A percentile compares a stretch with the other conserved stretches of the same genome.
Evolutionary conservation across 2,329 filamentous ascomycete genomes (phyloP).

Genomic region (Colletotrichum destructivum): DNA sequence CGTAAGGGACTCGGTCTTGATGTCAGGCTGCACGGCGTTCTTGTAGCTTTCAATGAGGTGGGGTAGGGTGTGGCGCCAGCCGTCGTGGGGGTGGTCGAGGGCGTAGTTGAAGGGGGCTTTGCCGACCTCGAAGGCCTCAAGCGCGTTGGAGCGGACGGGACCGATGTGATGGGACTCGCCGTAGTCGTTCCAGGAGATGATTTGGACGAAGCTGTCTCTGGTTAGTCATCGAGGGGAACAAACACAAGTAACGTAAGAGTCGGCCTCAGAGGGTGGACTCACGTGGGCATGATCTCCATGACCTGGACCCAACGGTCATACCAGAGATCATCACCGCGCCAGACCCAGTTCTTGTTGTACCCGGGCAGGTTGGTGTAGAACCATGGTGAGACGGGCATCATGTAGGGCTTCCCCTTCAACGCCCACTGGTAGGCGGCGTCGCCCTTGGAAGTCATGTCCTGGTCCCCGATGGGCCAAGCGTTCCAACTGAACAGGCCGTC

Average conservation of each 20-base stretch:
- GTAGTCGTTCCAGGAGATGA: conserved; percentile 69
- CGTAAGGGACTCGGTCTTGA: conserved; percentile 48
- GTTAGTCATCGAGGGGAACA: conserved; percentile 43
- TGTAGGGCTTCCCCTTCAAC: conserved; percentile 50
- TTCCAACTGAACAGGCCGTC: conserved; percentile 57
- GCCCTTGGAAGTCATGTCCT: conserved; percentile 39
- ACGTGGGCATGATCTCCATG: conserved; percentile 68
- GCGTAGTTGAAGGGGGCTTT: conserved; percentile 64
- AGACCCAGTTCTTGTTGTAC: conserved; percentile 75
- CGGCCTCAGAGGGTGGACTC: conserved; percentile 48
- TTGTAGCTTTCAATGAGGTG: conserved; percentile 67
- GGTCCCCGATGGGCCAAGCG: conserved; percentile 53
- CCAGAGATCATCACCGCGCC: conserved; percentile 74
- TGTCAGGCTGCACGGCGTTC: conserved; percentile 51
- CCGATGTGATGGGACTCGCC: conserved; percentile 70
- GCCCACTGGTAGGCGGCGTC: conserved; percentile 44
- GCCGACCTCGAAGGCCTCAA: conserved; percentile 45
- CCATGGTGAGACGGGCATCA: conserved; percentile 73
- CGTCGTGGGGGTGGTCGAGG: conserved; percentile 63
- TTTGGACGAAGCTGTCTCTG: conserved; percentile 61
- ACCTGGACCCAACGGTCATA: conserved; percentile 70
- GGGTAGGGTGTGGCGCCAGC: conserved; percentile 64
- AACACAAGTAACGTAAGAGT: neutral
- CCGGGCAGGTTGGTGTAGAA: conserved; percentile 72
- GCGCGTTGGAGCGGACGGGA: conserved; percentile 56